phyloP scores from a whole-genome alignment of 176 grass and related monocot species.

The Pontederia crassipes region DNA sequence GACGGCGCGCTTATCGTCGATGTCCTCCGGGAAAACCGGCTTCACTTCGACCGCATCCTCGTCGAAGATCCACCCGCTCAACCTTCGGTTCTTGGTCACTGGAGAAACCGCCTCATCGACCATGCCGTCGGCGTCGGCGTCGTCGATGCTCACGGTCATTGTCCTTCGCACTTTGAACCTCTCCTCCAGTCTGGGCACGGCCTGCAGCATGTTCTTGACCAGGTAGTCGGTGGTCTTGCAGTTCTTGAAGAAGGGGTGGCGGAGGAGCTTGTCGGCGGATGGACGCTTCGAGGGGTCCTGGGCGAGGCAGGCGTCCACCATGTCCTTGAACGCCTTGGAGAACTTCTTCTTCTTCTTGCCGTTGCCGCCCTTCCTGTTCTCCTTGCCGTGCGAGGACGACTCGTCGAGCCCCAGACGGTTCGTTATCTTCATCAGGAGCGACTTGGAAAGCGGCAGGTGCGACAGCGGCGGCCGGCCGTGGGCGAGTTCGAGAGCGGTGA shows the following conservation, averaged over 20 bases:
- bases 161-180: slow-evolving; percentile 18
- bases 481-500: slow-evolving; percentile 87
- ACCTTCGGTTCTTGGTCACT: slow-evolving; percentile 34
- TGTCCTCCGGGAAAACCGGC: slow-evolving; percentile 6
- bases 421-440: slow-evolving; percentile 70
- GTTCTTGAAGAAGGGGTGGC: slow-evolving; percentile 74
- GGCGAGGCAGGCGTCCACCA: slow-evolving; percentile 68
- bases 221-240: slow-evolving; percentile 59
- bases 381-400: not conserved
- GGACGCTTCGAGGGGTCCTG: slow-evolving; percentile 70
- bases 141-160: not conserved
- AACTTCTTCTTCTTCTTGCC: slow-evolving; percentile 46
- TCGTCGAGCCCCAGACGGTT: slow-evolving; percentile 66
- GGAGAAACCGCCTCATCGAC: slow-evolving; percentile 10
- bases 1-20: slow-evolving; percentile 3
- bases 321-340: slow-evolving; percentile 85
- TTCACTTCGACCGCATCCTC: slow-evolving; percentile 44
- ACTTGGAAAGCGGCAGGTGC: slow-evolving; percentile 83
- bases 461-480: slow-evolving; percentile 80
- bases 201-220: slow-evolving; percentile 45
- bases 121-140: slow-evolving; percentile 13
- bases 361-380: not conserved
- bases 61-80: slow-evolving; percentile 87
- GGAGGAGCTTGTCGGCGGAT: slow-evolving; percentile 70
- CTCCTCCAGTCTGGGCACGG: slow-evolving; percentile 56